A percentile compares a stretch with the other conserved stretches of the same genome.
Conservation (phyloP, 805 yeast genomes). For the Spathaspora sp. region DNA sequence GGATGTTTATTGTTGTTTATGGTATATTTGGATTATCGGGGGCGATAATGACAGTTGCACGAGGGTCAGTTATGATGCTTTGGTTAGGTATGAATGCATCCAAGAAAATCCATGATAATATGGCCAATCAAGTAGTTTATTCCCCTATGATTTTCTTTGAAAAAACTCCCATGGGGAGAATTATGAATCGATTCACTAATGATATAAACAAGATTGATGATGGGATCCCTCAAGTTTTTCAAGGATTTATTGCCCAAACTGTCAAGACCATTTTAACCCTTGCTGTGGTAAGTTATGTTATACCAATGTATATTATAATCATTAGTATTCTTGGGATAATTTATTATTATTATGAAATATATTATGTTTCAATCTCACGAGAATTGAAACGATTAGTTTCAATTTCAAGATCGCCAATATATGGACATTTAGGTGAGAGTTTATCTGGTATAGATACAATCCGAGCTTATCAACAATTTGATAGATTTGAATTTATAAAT, state of each 20-base stretch:
- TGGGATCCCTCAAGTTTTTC: constrained; percentile 51
- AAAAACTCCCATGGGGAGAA: constrained; percentile 65
- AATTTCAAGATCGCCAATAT: constrained; percentile 70
- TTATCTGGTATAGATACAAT: constrained; percentile 75
- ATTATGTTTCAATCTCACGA: constrained; percentile 66
- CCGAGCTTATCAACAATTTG: constrained; percentile 67
- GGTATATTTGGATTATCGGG: constrained; percentile 53
- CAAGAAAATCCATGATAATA: constrained; percentile 48
- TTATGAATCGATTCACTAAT: constrained; percentile 61
- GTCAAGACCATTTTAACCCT: constrained; percentile 49
- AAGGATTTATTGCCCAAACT: constrained; percentile 41
- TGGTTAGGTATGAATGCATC: constrained; percentile 58
- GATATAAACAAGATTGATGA: constrained; percentile 59
- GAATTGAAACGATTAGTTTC: constrained; percentile 75
- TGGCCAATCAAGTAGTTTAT: constrained; percentile 51
- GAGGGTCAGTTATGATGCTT: constrained; percentile 47
- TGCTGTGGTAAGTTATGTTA: constrained; percentile 46
- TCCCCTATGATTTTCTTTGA: constrained; percentile 70
- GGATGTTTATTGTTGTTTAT: constrained; percentile 49
- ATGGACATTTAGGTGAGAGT: constrained; percentile 80
- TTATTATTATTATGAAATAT: constrained; percentile 67
- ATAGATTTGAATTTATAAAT: constrained; percentile 59
- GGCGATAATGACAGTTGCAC: constrained; percentile 43
- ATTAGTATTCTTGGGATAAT: constrained; percentile 47
- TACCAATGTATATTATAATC: constrained; percentile 53